Evolutionary conservation across 1,139 yeast species (phyloP).

Genomic region (Yamadazyma pseudoaaseri): DNA sequence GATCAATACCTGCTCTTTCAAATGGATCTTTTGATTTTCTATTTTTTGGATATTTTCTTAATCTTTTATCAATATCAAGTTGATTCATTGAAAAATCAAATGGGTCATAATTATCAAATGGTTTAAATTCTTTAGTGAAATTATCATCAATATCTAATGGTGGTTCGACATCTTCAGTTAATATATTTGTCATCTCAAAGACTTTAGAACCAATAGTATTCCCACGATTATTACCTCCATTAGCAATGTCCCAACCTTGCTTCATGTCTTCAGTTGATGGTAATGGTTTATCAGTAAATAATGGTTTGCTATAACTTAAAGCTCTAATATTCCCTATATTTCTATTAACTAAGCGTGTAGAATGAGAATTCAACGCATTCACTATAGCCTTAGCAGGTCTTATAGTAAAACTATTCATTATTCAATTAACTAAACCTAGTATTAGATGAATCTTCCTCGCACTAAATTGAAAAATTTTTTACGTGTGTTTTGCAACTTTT

Average conservation of each 20-base stretch:
- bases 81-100: conserved; percentile 68
- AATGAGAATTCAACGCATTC: too few relatives aligned
- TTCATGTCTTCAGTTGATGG: conserved; percentile 30
- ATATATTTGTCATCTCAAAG: conserved; percentile 28
- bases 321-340: neutral
- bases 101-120: conserved; percentile 61
- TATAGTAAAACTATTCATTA: too few relatives aligned
- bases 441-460: too few relatives aligned
- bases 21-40: conserved; percentile 36
- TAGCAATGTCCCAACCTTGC: conserved; percentile 17
- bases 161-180: conserved; percentile 22
- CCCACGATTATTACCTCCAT: conserved; percentile 2
- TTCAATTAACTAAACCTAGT: too few relatives aligned
- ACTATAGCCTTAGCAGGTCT: too few relatives aligned
- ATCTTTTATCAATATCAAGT: conserved; percentile 37
- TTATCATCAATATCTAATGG: conserved; percentile 22
- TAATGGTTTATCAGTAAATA: conserved; percentile 2
- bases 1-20: conserved; percentile 58
- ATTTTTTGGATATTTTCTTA: conserved; percentile 16
- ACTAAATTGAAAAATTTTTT: too few relatives aligned
- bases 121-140: conserved; percentile 40
- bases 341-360: too few relatives aligned
- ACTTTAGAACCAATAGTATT: conserved; percentile 18
- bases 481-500: too few relatives aligned
- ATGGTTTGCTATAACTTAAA: neutral